These are phyloP conservation scores for Boletus tylopilopsis DNA, from an alignment of 768 basidiomycete genomes.

Conservation along the genomic window DNA sequence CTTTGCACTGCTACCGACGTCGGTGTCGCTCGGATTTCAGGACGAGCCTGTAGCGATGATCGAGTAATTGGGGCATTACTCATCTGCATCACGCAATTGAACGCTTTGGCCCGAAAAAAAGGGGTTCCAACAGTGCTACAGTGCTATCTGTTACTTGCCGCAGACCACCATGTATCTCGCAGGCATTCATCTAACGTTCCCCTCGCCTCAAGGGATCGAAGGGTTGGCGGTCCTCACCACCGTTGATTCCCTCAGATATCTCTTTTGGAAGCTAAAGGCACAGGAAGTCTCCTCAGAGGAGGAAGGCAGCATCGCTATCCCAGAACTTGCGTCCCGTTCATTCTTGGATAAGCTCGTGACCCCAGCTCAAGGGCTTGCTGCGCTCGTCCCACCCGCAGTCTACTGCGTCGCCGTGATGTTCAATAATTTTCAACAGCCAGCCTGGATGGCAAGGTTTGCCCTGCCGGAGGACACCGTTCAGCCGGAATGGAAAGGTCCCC, in stretches of 20 bases:
- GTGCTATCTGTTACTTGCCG: slow-evolving; percentile 4
- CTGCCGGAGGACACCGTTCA: slow-evolving; percentile 24
- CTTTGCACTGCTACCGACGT: too few relatives aligned
- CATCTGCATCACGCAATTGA: slow-evolving; percentile 22
- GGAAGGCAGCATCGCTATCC: slow-evolving; percentile 18
- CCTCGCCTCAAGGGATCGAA: slow-evolving; percentile 18
- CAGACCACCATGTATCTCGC: slow-evolving; percentile 28
- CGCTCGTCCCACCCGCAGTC: slow-evolving; percentile 23
- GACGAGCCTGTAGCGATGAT: too few relatives aligned
- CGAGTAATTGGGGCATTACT: not conserved
- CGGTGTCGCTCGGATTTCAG: too few relatives aligned
- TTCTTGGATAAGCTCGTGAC: slow-evolving; percentile 27
- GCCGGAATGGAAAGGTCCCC: slow-evolving; percentile 19
- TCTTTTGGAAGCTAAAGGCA: slow-evolving; percentile 6
- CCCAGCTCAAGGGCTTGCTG: slow-evolving; percentile 25
- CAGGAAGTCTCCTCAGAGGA: slow-evolving; percentile 1
- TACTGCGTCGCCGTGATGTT: slow-evolving; percentile 26
- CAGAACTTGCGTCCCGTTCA: slow-evolving; percentile 11
- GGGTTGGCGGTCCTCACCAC: slow-evolving; percentile 25
- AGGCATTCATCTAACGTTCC: slow-evolving; percentile 15
- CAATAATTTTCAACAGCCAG: slow-evolving; percentile 33
- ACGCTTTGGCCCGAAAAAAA: slow-evolving; percentile 13
- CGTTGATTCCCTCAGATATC: slow-evolving; percentile 20
- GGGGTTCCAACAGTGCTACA: slow-evolving; percentile 10
- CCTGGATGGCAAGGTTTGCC: slow-evolving; percentile 31